Conservation (phyloP, 805 yeast genomes). For the Cyberlindnera saturnus region DNA sequence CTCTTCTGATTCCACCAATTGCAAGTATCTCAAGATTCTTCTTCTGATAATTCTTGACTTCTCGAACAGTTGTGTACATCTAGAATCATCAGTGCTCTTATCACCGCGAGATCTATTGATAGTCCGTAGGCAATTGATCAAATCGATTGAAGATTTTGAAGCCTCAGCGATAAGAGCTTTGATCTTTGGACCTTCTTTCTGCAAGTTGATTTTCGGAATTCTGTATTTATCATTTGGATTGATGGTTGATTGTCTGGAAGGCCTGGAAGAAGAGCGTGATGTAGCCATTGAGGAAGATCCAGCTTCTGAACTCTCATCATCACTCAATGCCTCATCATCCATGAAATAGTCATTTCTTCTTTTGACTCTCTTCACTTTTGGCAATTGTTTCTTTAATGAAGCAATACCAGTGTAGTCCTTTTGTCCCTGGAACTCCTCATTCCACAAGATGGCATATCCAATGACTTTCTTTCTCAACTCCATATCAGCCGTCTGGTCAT, state of each 20-base stretch:
- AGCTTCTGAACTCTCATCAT: conserved; percentile 22
- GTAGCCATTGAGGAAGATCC: background rate
- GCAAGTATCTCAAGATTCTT: conserved; percentile 74
- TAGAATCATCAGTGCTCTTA: conserved; percentile 57
- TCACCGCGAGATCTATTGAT: conserved; percentile 36
- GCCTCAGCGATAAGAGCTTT: conserved; percentile 66
- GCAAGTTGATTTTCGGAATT: conserved; percentile 64
- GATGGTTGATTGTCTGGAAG: background rate
- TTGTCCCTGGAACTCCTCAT: conserved; percentile 43
- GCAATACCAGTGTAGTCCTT: conserved; percentile 45
- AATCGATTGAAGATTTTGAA: conserved; percentile 63
- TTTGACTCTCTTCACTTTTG: conserved; percentile 24
- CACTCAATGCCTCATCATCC: conserved; percentile 41
- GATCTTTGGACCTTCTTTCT: conserved; percentile 69
- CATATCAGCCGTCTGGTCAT: conserved; percentile 37
- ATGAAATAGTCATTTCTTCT: conserved; percentile 31
- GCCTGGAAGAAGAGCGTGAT: conserved; percentile 11
- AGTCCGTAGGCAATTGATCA: conserved; percentile 51
- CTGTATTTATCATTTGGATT: conserved; percentile 42
- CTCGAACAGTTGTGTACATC: conserved; percentile 62
- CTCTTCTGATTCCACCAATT: conserved; percentile 78
- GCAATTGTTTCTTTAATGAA: conserved; percentile 38
- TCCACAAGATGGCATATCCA: conserved; percentile 62
- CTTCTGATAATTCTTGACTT: conserved; percentile 72
- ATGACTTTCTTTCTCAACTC: conserved; percentile 42